Percentiles rank a stretch among this genome's conserved stretches.
These are phyloP conservation scores for Cyamopsis tetragonoloba DNA, from an alignment of 306 rosid species.

Conservation along the genomic window DNA sequence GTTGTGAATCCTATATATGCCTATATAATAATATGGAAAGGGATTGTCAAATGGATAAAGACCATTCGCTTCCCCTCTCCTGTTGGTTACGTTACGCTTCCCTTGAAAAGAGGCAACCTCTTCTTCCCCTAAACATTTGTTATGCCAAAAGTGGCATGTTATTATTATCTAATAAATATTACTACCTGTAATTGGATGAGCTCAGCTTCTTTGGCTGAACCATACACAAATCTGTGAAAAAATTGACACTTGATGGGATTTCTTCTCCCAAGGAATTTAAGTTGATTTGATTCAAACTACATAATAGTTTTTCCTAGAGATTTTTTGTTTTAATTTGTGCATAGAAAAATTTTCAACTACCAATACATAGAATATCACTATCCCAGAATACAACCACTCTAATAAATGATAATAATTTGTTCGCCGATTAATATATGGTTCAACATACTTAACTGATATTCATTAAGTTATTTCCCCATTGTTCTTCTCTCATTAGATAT, in stretches of 20 bases:
- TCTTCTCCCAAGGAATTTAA: background rate
- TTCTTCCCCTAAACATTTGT: background rate
- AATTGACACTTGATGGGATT: background rate
- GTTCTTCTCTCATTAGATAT: background rate
- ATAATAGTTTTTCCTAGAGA: background rate
- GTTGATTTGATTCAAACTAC: conserved; percentile 6
- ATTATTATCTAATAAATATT: no score
- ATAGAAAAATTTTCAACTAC: background rate
- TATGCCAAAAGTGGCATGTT: no score
- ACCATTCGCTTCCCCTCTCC: no score
- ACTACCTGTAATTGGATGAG: background rate
- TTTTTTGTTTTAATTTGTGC: background rate
- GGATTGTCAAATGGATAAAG: no score
- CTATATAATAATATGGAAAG: no score
- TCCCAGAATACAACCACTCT: background rate
- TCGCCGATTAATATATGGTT: background rate
- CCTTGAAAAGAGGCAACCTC: background rate
- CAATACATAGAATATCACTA: background rate
- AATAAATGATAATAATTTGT: background rate
- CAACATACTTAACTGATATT: background rate
- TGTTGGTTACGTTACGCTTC: no score
- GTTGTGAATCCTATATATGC: no score
- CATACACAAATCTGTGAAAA: background rate
- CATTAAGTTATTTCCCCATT: background rate
- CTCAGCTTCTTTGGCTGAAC: background rate